phyloP scores from a whole-genome alignment of 78 protist species.

The Tieghemostelium lacteum region DNA sequence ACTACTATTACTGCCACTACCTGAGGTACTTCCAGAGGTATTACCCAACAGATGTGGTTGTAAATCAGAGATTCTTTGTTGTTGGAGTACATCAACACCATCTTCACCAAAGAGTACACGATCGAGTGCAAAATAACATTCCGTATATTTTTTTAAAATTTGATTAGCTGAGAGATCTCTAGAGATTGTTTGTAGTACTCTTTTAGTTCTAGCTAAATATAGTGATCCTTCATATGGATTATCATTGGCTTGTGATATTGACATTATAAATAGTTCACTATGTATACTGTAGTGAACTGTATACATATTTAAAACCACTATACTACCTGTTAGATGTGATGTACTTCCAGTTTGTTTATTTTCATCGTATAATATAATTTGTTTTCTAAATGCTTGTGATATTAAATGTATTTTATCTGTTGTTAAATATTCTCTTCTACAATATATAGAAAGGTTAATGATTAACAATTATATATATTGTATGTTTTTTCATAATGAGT shows the following conservation, averaged over 20 bases:
- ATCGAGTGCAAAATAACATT: constrained; percentile 48
- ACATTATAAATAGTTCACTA: constrained; percentile 50
- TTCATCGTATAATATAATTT: constrained; percentile 53
- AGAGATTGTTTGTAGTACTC: constrained; percentile 22
- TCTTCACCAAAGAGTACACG: constrained; percentile 66
- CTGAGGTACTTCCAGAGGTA: neutral
- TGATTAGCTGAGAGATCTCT: constrained; percentile 9
- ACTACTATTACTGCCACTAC: neutral
- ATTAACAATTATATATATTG: neutral
- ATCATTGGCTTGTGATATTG: constrained; percentile 74
- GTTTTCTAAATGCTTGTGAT: constrained; percentile 62
- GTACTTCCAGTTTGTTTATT: constrained; percentile 24
- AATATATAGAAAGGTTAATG: neutral
- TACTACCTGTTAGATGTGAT: constrained; percentile 55
- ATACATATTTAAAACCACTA: constrained; percentile 71
- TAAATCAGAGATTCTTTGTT: constrained; percentile 23
- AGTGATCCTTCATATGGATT: constrained; percentile 71
- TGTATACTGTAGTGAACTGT: constrained; percentile 65
- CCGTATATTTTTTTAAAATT: constrained; percentile 27
- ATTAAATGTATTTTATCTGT: constrained; percentile 35
- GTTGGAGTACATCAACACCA: constrained; percentile 35
- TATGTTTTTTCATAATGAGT: neutral
- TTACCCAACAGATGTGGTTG: constrained; percentile 41
- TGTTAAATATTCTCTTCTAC: constrained; percentile 71
- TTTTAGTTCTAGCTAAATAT: constrained; percentile 56